phyloP scores from a whole-genome alignment of 768 basidiomycete genomes.

The Nevesoporus exiguus region DNA sequence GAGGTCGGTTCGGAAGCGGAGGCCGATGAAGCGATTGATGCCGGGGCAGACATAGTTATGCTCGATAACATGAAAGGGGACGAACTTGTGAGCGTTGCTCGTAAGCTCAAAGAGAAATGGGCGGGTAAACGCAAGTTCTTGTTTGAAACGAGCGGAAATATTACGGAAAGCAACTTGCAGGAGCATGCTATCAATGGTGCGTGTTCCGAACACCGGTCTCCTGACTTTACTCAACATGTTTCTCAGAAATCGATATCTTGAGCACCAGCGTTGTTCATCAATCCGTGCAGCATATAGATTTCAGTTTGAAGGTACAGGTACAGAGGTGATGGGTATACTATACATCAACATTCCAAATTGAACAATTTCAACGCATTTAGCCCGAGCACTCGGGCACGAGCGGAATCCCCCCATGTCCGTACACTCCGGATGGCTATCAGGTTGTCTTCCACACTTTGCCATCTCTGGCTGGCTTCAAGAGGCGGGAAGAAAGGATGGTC shows the following conservation, averaged over 20 bases:
- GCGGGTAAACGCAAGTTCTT: constrained; percentile 75
- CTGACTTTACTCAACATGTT: constrained; percentile 1
- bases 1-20: constrained; percentile 88
- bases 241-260: constrained; percentile 87
- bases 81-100: constrained; percentile 64
- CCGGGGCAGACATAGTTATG: constrained; percentile 95
- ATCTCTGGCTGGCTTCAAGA: constrained; percentile 59
- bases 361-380: constrained; percentile 74
- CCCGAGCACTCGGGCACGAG: constrained; percentile 62
- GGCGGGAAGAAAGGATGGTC: constrained; percentile 94
- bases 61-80: constrained; percentile 88
- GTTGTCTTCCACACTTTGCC: constrained; percentile 86
- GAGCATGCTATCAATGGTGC: constrained; percentile 80
- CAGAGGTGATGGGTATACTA: constrained; percentile 35
- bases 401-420: constrained; percentile 44
- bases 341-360: constrained; percentile 36
- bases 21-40: constrained; percentile 95
- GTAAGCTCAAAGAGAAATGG: constrained; percentile 76
- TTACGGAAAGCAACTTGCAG: constrained; percentile 83
- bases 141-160: constrained; percentile 93
- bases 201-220: constrained; percentile 13
- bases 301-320: constrained; percentile 91
- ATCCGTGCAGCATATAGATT: constrained; percentile 92
- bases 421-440: constrained; percentile 64
- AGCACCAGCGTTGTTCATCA: constrained; percentile 91